phyloP scores from a whole-genome alignment of 2,329 filamentous ascomycete species.

The Fusarium drepaniforme region DNA sequence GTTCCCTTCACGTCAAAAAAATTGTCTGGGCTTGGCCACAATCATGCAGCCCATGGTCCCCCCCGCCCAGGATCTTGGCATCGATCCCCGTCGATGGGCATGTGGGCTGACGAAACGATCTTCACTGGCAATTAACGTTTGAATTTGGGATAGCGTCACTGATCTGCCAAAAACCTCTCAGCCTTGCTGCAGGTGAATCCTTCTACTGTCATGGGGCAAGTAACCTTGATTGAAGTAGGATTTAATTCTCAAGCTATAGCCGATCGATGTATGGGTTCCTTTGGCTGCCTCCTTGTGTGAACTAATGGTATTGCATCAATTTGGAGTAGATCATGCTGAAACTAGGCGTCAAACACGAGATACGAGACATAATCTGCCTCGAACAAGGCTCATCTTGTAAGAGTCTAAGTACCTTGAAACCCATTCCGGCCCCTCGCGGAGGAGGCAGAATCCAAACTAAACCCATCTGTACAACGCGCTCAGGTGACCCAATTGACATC shows the following conservation, averaged over 20 bases:
- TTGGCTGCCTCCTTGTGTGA: neutral
- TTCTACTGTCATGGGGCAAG: neutral
- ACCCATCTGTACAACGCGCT: neutral
- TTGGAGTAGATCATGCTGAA: neutral
- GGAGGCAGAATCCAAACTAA: neutral
- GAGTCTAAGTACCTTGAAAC: neutral
- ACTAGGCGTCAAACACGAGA: neutral
- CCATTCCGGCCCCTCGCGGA: neutral
- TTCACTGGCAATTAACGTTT: neutral
- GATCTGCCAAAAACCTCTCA: neutral
- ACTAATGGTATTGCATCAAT: neutral
- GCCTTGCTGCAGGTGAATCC: neutral
- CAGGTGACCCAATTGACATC: neutral
- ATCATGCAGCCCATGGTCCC: neutral
- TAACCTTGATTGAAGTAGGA: neutral
- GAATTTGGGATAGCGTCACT: neutral
- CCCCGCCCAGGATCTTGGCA: neutral
- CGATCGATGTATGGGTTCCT: neutral
- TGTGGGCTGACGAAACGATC: neutral
- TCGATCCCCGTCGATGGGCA: neutral
- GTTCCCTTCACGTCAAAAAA: constrained; percentile 1
- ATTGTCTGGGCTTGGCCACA: neutral
- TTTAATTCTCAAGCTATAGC: neutral
- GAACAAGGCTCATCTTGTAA: neutral
- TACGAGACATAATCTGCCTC: neutral